Evolutionary conservation across 805 yeast species (phyloP).

Genomic region (Pichia nakasei): DNA sequence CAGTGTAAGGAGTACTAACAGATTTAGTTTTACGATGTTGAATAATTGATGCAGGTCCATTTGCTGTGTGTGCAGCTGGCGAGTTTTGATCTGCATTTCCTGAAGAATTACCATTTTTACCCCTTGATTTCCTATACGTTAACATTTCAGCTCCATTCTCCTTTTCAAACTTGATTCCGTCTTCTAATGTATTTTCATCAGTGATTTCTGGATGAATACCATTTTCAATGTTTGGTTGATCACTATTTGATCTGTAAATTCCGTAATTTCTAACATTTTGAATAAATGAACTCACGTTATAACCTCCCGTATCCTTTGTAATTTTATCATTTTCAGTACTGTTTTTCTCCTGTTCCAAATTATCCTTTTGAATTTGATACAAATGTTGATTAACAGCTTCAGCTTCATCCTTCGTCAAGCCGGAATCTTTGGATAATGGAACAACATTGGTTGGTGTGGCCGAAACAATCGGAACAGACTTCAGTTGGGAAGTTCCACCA

Average conservation of each 20-base stretch:
- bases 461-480: slow-evolving; percentile 18
- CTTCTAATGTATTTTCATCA: not conserved
- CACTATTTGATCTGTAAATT: not conserved
- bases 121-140: slow-evolving; percentile 5
- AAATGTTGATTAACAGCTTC: not conserved
- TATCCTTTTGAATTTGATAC: not conserved
- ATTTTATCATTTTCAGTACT: not conserved
- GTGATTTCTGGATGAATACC: not conserved
- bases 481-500: slow-evolving; percentile 1
- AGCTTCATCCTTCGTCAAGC: not conserved
- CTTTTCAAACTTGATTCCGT: slow-evolving; percentile 7
- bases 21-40: slow-evolving; percentile 1
- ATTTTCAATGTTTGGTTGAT: not conserved
- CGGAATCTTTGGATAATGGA: not conserved
- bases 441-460: slow-evolving; percentile 8
- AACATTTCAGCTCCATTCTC: slow-evolving; percentile 10
- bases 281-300: not conserved
- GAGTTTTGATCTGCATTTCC: not conserved
- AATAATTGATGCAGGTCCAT: not conserved
- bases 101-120: not conserved
- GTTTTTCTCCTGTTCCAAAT: not conserved
- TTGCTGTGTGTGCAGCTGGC: not conserved
- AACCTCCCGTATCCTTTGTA: not conserved
- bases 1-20: not conserved
- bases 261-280: slow-evolving; percentile 5